phyloP scores from a whole-genome alignment of 768 basidiomycete species.

The Mycena kentingensis region DNA sequence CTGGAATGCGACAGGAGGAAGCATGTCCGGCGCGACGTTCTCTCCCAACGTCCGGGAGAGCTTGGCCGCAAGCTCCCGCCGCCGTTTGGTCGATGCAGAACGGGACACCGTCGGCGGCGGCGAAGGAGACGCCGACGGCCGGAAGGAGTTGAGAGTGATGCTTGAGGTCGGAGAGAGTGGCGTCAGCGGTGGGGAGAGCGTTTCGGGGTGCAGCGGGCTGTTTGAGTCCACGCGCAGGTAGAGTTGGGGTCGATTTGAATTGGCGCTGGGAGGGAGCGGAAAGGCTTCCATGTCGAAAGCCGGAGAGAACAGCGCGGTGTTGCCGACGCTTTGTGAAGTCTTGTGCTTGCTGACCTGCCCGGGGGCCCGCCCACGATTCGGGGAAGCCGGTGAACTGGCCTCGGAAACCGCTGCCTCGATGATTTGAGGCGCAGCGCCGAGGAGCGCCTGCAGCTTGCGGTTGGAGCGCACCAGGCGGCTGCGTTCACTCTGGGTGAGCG shows the following conservation, averaged over 20 bases:
- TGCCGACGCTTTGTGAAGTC: background rate
- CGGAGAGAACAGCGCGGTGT: too few relatives aligned
- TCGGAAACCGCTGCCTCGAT: conserved; percentile 2
- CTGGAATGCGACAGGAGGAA: background rate
- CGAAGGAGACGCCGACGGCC: background rate
- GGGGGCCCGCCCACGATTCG: too few relatives aligned
- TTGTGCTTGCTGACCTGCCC: background rate
- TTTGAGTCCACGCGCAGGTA: background rate
- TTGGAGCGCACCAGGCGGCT: conserved; percentile 40
- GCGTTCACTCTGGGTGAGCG: conserved; percentile 34
- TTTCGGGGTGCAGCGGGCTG: background rate
- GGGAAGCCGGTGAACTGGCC: too few relatives aligned
- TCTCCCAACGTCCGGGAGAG: conserved; percentile 15
- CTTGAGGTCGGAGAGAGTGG: conserved; percentile 15
- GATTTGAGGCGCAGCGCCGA: conserved; percentile 30
- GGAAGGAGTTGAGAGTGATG: conserved; percentile 2
- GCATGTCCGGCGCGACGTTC: conserved; percentile 16
- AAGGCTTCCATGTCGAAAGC: background rate
- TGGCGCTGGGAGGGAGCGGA: background rate
- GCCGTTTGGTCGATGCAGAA: conserved; percentile 13
- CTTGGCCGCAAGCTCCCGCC: conserved; percentile 13
- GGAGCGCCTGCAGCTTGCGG: conserved; percentile 40
- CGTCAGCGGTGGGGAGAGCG: background rate
- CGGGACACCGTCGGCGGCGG: background rate
- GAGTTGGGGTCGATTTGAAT: background rate